Evolutionary conservation across 306 rosid genomes (phyloP), one percentile per base, ranked within the genome.

Genomic region (Lablab purpureus): DNA sequence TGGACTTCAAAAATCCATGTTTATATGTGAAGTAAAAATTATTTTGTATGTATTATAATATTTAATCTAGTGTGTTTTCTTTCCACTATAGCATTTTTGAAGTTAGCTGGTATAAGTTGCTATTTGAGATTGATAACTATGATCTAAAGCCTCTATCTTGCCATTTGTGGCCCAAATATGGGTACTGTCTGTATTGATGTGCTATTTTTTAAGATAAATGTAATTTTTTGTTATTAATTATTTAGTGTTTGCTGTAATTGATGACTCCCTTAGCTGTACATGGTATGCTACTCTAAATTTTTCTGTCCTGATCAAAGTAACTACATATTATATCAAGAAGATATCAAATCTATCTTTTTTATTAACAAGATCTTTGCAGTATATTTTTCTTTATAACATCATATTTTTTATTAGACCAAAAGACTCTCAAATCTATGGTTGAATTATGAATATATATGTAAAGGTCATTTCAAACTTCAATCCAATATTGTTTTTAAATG

Each of bases 231-330:
- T 46, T 49, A 19, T 19, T 36, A 63, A 0, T 18, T 47, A 64
- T 63, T 47, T 19, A 52, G 13, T 45, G 46, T 40, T 77, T 40
- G 19, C 22, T 45, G 28, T 37, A 77, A 40, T 52, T 25, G 56
- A 67, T 67, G 17, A 58, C 75, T 25, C 4, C 58, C 54, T 68
- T 67, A 17, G 50, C 65, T 54, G 17, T 54, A 25, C 10, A 56
- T 17, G 46, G 34, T 23, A 68, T 17, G 46, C 22, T 17, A 23
- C 56, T 40, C 34, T n/a, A 14, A 46, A 62, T 22, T 54, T 51
- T 70, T 27, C 12, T 10, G 37, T 45, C 17, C 45, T 18, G 30
- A 45, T 45, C 49, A n/a, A 15, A 15, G 46, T 34, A 32, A 62
- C 34, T 62, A 32, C 45, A 19, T 32, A 34, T 34, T 17, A 64